Evolutionary conservation across 129 eudicot species (phyloP).

Genomic region (Centaurea solstitialis): DNA sequence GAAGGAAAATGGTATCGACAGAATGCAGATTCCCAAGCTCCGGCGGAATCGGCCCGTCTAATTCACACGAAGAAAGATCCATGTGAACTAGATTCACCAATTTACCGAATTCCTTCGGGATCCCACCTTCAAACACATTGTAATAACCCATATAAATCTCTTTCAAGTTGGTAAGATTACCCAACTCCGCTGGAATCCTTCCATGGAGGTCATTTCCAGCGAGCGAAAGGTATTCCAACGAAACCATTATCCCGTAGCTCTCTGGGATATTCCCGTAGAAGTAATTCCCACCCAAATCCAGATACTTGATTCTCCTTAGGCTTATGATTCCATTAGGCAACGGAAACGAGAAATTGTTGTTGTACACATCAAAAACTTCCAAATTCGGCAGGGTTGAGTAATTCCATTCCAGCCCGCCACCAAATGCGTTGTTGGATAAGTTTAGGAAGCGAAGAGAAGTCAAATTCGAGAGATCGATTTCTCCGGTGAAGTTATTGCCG

Average conservation of each 20-base stretch:
- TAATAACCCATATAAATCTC: conserved; percentile 80
- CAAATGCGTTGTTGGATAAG: conserved; percentile 72
- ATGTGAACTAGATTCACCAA: conserved; percentile 61
- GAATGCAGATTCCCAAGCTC: conserved; percentile 73
- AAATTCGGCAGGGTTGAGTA: conserved; percentile 50
- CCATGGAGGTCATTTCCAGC: conserved; percentile 88
- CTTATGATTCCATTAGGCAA: conserved; percentile 56
- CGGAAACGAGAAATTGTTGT: conserved; percentile 73
- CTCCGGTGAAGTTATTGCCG: conserved; percentile 94
- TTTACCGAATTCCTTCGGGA: conserved; percentile 78
- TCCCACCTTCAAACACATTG: conserved; percentile 81
- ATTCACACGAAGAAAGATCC: conserved; percentile 80
- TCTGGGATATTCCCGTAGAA: conserved; percentile 71
- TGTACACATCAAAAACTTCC: conserved; percentile 74
- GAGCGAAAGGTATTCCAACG: conserved; percentile 68
- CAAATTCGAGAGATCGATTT: conserved; percentile 50
- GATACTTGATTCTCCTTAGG: conserved; percentile 61
- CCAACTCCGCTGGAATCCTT: conserved; percentile 75
- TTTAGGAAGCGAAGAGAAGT: conserved; percentile 61
- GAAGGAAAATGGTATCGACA: conserved; percentile 72
- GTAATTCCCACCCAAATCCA: conserved; percentile 88
- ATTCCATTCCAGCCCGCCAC: conserved; percentile 67
- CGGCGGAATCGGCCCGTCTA: conserved; percentile 74
- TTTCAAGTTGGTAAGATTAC: conserved; percentile 77
- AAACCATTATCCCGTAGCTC: conserved; percentile 52